Evolutionary conservation across 495 filamentous ascomycete genomes (phyloP), one percentile per base, ranked within the genome.

Genomic region (Bacidia rubella): DNA sequence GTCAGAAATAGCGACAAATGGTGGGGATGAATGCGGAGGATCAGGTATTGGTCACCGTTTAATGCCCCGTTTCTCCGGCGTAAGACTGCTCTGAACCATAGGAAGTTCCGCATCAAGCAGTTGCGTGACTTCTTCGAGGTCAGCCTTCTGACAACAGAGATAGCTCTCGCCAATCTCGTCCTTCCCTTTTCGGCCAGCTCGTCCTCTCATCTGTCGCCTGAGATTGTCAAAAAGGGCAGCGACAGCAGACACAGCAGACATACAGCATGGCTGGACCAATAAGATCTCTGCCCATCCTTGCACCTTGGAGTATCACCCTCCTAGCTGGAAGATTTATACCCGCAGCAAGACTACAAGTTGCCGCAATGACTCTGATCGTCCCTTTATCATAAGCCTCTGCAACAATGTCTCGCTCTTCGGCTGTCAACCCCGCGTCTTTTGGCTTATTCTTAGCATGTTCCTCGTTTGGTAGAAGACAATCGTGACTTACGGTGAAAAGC

Each of bases 281-380:
- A 22, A 88, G 67, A 44, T 89, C 82, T 19, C 81, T 74, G 9
- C 86, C 86, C 85, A 88, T 88, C 15, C 81, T 72, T 25, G 88
- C 85, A 23, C 79, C 81, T 60, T 87, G 82, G 25, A 92, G 76
- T 35, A 92, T 87, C 2, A 92, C 86, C 57, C 86, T 69, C 56
- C 86, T 70, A 11, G 86, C 86, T 2, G 76, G 77, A 40, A 86
- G 70, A 65, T 92, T 92, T 41, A 92, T 85, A 11, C 86, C 86
- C 38, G 86, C 86, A n/a, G 86, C 85, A 52, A 92, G 78, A 55
- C 83, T 87, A 54, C 85, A 87, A 12, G 86, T 92, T 19, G 86
- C 87, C 15, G 86, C 82, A 32, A 88, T 80, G 0, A 87, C 78
- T 57, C 79, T 86, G 25, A 92, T 56, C 2, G 74, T 66, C 1